Evolutionary conservation across 495 filamentous ascomycete genomes (phyloP).

Genomic region (Podospora bellae-mahoneyi): DNA sequence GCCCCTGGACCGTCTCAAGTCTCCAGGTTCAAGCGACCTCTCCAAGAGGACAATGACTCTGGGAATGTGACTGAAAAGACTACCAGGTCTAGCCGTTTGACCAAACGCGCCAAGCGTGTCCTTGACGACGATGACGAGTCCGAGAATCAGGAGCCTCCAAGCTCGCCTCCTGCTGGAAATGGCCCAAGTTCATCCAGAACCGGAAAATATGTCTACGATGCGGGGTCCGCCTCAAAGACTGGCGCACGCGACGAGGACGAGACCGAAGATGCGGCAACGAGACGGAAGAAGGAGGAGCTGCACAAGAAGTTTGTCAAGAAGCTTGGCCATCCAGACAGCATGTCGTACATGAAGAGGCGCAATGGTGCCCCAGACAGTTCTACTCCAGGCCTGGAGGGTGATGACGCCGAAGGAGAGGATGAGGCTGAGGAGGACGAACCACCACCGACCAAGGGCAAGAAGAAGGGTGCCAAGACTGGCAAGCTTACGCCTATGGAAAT

Average conservation of each 20-base stretch:
- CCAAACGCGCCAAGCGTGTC: constrained; percentile 42
- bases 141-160: constrained; percentile 11
- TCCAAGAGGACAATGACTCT: constrained; percentile 38
- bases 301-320: constrained; percentile 88
- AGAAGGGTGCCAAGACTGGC: constrained; percentile 67
- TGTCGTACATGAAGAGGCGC: constrained; percentile 62
- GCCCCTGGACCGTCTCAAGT: constrained; percentile 20
- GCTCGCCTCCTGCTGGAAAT: neutral
- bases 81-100: constrained; percentile 26
- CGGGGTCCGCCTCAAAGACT: constrained; percentile 22
- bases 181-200: constrained; percentile 33
- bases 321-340: constrained; percentile 77
- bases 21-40: constrained; percentile 35
- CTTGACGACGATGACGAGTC: constrained; percentile 26
- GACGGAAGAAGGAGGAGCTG: constrained; percentile 60
- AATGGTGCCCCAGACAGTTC: constrained; percentile 53
- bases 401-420: constrained; percentile 46
- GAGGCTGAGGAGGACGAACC: constrained; percentile 52
- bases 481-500: constrained; percentile 95
- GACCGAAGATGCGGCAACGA: constrained; percentile 46
- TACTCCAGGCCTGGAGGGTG: constrained; percentile 43
- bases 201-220: constrained; percentile 46
- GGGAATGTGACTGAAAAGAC: constrained; percentile 34
- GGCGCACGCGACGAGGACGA: constrained; percentile 40
- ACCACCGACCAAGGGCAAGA: constrained; percentile 48